Conservation (phyloP, 352 stramenopile genomes). For the Phytopythium ostracodes region DNA sequence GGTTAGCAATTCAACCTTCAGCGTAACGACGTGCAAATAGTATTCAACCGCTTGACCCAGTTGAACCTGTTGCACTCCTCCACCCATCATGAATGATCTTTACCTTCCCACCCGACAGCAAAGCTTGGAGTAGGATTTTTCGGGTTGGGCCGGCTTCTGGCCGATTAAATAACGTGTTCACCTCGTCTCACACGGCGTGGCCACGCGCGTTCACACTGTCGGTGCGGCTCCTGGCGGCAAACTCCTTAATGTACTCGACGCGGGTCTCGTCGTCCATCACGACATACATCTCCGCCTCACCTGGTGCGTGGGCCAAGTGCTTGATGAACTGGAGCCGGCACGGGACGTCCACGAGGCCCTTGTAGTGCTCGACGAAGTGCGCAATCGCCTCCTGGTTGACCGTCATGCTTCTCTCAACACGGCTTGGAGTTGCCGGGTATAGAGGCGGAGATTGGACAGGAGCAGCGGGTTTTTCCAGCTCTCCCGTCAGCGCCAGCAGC, state of each 20-base stretch:
- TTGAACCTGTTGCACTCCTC: not conserved
- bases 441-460: not conserved
- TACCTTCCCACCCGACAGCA: too few relatives aligned
- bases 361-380: not conserved
- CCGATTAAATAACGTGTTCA: not conserved
- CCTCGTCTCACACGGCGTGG: not conserved
- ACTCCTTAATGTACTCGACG: constrained; percentile 46
- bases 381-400: not conserved
- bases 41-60: not conserved
- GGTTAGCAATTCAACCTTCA: not conserved
- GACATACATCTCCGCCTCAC: constrained; percentile 17
- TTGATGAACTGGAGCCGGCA: not conserved
- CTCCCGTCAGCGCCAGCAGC: not conserved
- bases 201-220: not conserved
- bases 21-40: not conserved
- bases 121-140: not conserved
- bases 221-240: constrained; percentile 9
- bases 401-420: not conserved
- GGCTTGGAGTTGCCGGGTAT: not conserved
- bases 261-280: constrained; percentile 42
- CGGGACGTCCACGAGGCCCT: not conserved
- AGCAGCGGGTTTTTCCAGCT: not conserved
- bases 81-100: too few relatives aligned
- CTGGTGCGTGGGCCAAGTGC: constrained; percentile 1
- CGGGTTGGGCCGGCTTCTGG: not conserved